phyloP scores from a whole-genome alignment of 1,139 yeast species.

The Candida sp. region DNA sequence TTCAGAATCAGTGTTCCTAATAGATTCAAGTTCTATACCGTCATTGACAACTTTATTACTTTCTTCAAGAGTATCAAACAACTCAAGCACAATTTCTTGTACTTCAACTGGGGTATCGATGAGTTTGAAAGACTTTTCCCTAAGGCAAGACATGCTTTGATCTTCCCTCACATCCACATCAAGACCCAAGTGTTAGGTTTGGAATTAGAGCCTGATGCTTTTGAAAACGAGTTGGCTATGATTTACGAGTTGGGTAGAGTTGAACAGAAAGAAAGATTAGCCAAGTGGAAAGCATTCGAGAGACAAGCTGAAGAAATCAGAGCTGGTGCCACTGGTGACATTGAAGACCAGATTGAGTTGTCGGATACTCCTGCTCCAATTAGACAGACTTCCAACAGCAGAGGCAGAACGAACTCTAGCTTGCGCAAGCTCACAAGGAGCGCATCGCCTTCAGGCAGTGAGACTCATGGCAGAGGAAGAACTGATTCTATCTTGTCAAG shows the following conservation, averaged over 20 bases:
- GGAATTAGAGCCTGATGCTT: slow-evolving; percentile 45
- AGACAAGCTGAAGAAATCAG: slow-evolving; percentile 23
- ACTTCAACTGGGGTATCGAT: slow-evolving; percentile 37
- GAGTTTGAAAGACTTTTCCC: slow-evolving; percentile 44
- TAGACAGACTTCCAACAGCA: background rate
- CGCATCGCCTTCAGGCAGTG: background rate
- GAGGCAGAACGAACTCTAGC: background rate
- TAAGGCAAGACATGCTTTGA: slow-evolving; percentile 28
- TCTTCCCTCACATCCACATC: slow-evolving; percentile 35
- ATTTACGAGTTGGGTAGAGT: slow-evolving; percentile 42
- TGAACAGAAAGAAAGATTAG: slow-evolving; percentile 39
- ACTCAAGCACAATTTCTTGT: slow-evolving; percentile 52
- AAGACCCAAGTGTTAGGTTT: slow-evolving; percentile 38
- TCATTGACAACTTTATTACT: slow-evolving; percentile 69
- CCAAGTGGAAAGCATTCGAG: slow-evolving; percentile 35
- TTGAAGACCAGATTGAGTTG: slow-evolving; percentile 22
- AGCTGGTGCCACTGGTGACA: slow-evolving; percentile 15
- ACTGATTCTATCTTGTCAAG: background rate
- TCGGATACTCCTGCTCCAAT: slow-evolving; percentile 12
- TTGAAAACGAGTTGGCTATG: slow-evolving; percentile 43
- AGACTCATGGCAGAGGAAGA: background rate
- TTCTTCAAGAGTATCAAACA: slow-evolving; percentile 64
- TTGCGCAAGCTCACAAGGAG: background rate
- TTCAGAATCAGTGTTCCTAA: slow-evolving; percentile 55
- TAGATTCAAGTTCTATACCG: slow-evolving; percentile 65